Evolutionary conservation across 768 basidiomycete genomes (phyloP).

Genomic region (Pulveroboletus sp.): DNA sequence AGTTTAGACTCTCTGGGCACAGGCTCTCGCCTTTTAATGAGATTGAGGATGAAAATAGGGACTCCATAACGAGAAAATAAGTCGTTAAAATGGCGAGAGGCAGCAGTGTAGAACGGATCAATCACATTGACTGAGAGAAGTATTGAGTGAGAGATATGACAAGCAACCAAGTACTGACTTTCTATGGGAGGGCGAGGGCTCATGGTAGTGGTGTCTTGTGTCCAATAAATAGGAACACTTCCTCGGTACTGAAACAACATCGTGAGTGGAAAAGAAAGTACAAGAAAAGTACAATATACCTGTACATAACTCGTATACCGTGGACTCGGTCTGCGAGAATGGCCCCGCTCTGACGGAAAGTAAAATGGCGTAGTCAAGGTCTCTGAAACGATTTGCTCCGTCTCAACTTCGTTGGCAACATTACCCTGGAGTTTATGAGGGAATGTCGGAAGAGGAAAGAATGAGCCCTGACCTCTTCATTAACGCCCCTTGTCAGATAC

Average conservation of each 20-base stretch:
- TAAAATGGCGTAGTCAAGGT: conserved; percentile 87
- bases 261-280: not conserved
- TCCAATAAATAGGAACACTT: conserved; percentile 95
- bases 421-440: conserved; percentile 59
- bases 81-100: conserved; percentile 89
- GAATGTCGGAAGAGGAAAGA: not conserved
- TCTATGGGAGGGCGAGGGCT: conserved; percentile 94
- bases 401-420: conserved; percentile 98
- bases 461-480: conserved; percentile 62
- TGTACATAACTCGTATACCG: conserved; percentile 96
- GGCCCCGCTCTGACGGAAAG: conserved; percentile 44
- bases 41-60: conserved; percentile 85
- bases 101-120: conserved; percentile 93
- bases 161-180: conserved; percentile 48
- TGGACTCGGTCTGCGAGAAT: conserved; percentile 60
- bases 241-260: conserved; percentile 67
- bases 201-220: conserved; percentile 88
- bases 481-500: conserved; percentile 91
- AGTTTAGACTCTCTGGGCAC: conserved; percentile 86
- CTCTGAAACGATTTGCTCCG: conserved; percentile 94
- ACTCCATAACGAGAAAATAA: conserved; percentile 86
- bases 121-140: conserved; percentile 69
- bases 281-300: conserved; percentile 32
- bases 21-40: conserved; percentile 83
- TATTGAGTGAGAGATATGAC: conserved; percentile 3